These are phyloP conservation scores for Gossypium armourianum DNA, from an alignment of 441 rosid genomes.

Conservation along the genomic window DNA sequence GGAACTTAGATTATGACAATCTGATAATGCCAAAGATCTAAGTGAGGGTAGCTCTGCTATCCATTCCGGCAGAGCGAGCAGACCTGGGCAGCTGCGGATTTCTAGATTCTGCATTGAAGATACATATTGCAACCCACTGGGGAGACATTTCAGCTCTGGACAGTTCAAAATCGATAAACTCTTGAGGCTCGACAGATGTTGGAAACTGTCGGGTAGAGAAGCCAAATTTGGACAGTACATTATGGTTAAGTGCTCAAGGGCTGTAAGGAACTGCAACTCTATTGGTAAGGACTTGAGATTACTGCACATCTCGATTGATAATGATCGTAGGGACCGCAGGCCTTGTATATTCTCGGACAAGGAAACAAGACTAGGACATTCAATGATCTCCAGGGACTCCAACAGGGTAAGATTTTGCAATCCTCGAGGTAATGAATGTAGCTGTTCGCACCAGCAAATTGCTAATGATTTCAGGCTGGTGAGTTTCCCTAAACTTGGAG, in stretches of 20 bases:
- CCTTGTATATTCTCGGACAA: conserved; percentile 17
- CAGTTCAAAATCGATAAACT: conserved; percentile 18
- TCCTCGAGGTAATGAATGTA: conserved; percentile 18
- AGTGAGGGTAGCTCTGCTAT: conserved; percentile 9
- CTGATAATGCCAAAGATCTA: conserved; percentile 17
- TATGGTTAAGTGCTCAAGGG: conserved; percentile 21
- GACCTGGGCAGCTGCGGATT: conserved; percentile 16
- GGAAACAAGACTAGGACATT: conserved; percentile 19
- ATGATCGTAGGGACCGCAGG: conserved; percentile 15
- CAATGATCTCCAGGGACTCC: conserved; percentile 26
- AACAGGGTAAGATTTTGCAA: conserved; percentile 17
- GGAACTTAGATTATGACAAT: conserved; percentile 6
- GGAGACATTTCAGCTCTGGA: conserved; percentile 21
- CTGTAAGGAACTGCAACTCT: conserved; percentile 7
- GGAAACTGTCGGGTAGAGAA: conserved; percentile 14
- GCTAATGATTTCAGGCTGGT: conserved; percentile 19
- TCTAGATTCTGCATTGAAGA: conserved; percentile 18
- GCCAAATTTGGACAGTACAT: conserved; percentile 23
- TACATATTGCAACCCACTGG: conserved; percentile 16
- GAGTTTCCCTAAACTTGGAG: conserved; percentile 13
- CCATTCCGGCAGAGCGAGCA: conserved; percentile 12
- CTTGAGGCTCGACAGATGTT: not conserved
- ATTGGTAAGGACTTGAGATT: conserved; percentile 6
- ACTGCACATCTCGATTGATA: conserved; percentile 21
- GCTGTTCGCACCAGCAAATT: conserved; percentile 22